Evolutionary conservation across 2,329 filamentous ascomycete species (phyloP).

Genomic region (Arthrinium puccinioides): DNA sequence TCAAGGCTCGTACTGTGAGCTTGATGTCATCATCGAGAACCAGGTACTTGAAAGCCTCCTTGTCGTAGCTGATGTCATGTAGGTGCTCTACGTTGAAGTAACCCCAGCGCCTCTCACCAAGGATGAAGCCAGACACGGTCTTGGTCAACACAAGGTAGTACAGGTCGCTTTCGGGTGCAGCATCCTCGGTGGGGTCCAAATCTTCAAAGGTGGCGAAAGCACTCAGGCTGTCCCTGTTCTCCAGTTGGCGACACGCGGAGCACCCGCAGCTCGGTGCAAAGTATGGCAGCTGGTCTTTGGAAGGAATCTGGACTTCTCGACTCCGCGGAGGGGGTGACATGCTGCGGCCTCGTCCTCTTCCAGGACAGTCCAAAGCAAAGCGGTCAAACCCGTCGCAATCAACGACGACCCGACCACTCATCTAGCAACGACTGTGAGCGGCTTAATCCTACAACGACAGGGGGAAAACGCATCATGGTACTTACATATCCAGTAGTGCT

Average conservation of each 20-base stretch:
- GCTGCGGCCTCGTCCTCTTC: constrained; percentile 5
- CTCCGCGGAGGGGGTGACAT: constrained; percentile 1
- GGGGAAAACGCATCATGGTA: not conserved
- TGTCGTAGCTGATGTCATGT: constrained; percentile 38
- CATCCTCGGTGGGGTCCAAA: constrained; percentile 26
- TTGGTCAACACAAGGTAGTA: constrained; percentile 37
- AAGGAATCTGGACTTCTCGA: not conserved
- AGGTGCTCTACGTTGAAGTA: constrained; percentile 38
- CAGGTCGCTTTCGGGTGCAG: constrained; percentile 30
- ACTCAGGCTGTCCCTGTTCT: constrained; percentile 16
- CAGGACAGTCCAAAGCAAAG: constrained; percentile 22
- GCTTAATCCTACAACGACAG: not conserved
- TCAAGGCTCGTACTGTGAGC: constrained; percentile 32
- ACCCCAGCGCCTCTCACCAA: constrained; percentile 37
- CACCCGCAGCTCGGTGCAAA: constrained; percentile 35
- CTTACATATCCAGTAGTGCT: constrained; percentile 15
- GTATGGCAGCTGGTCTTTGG: constrained; percentile 32
- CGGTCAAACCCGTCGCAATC: constrained; percentile 33
- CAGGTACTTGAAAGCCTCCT: constrained; percentile 39
- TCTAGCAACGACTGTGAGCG: constrained; percentile 8
- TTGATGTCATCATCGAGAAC: constrained; percentile 43
- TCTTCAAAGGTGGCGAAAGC: constrained; percentile 33
- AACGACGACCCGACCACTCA: constrained; percentile 34
- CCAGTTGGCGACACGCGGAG: constrained; percentile 21
- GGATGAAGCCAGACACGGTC: constrained; percentile 38